A percentile compares a stretch with the other conserved stretches of the same genome.
phyloP scores from a whole-genome alignment of 73 alveolate genomes.

The Stentor roeselii region DNA sequence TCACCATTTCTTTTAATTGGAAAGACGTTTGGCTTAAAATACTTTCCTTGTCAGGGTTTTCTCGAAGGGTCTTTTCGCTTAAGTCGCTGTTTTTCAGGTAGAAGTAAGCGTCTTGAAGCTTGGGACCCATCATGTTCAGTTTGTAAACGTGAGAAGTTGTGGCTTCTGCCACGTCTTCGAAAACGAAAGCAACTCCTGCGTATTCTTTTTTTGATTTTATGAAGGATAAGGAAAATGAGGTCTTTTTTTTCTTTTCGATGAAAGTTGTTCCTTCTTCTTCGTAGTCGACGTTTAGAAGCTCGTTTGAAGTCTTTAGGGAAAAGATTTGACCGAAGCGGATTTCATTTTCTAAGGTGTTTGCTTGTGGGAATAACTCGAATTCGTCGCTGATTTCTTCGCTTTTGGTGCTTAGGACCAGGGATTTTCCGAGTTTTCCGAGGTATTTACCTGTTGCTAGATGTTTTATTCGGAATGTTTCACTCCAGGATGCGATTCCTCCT shows the following conservation, averaged over 20 bases:
- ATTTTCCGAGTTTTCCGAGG: background rate
- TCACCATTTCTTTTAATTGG: background rate
- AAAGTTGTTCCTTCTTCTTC: background rate
- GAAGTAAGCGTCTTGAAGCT: background rate
- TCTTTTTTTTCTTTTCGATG: background rate
- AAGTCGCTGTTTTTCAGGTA: background rate
- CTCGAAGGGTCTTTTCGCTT: background rate
- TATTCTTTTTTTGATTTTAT: background rate
- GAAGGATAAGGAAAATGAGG: background rate
- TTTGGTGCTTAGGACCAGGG: background rate
- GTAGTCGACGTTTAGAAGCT: background rate
- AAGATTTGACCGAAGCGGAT: background rate
- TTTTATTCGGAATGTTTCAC: background rate
- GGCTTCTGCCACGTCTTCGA: conserved; percentile 18
- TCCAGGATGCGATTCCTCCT: conserved; percentile 10
- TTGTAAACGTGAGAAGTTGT: conserved; percentile 11
- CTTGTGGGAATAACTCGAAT: background rate
- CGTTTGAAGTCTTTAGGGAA: background rate
- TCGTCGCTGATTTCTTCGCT: background rate
- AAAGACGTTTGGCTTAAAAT: background rate
- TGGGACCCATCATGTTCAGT: background rate
- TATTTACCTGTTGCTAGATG: conserved; percentile 14
- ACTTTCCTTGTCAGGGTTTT: conserved; percentile 14
- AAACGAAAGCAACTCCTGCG: background rate
- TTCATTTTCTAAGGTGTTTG: background rate